These are phyloP conservation scores for Austroboletus eburneus DNA, from an alignment of 768 basidiomycete species.

Conservation along the genomic window DNA sequence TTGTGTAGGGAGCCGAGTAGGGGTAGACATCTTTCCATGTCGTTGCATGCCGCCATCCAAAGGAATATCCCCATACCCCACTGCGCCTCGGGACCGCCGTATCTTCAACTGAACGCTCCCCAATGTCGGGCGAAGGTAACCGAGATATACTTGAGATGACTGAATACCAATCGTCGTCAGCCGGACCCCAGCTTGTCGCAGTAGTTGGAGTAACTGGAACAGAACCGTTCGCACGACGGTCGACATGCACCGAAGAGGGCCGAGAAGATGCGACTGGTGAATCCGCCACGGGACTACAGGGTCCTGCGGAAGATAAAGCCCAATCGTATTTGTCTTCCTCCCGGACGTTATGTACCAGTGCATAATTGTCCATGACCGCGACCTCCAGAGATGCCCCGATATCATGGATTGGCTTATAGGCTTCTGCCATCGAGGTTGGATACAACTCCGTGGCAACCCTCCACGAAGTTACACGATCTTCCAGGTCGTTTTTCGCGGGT, in stretches of 20 bases:
- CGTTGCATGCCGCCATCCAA: constrained; percentile 18
- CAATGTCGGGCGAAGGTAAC: constrained; percentile 57
- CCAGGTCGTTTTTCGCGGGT: constrained; percentile 48
- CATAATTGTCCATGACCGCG: constrained; percentile 24
- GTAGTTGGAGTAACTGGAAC: constrained; percentile 42
- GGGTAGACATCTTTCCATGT: constrained; percentile 24
- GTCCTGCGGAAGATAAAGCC: constrained; percentile 63
- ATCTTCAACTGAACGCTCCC: constrained; percentile 39
- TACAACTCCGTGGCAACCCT: constrained; percentile 50
- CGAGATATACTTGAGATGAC: constrained; percentile 32
- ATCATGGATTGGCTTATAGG: constrained; percentile 18
- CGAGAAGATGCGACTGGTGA: constrained; percentile 38
- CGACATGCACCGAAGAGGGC: constrained; percentile 53
- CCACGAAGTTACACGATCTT: constrained; percentile 63
- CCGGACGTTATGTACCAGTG: constrained; percentile 6
- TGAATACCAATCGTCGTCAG: constrained; percentile 38
- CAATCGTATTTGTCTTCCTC: constrained; percentile 53
- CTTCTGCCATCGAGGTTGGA: constrained; percentile 44
- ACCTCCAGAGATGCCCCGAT: constrained; percentile 7
- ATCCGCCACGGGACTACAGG: constrained; percentile 40
- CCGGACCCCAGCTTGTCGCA: constrained; percentile 50
- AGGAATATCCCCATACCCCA: constrained; percentile 22
- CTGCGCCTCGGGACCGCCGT: not conserved
- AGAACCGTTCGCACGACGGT: constrained; percentile 48
- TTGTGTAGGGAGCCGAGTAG: constrained; percentile 4